A percentile compares a stretch with the other conserved stretches of the same genome.
These are phyloP conservation scores for Mucor plumbeus DNA, from an alignment of 371 early-diverging fungal species.

Conservation along the genomic window DNA sequence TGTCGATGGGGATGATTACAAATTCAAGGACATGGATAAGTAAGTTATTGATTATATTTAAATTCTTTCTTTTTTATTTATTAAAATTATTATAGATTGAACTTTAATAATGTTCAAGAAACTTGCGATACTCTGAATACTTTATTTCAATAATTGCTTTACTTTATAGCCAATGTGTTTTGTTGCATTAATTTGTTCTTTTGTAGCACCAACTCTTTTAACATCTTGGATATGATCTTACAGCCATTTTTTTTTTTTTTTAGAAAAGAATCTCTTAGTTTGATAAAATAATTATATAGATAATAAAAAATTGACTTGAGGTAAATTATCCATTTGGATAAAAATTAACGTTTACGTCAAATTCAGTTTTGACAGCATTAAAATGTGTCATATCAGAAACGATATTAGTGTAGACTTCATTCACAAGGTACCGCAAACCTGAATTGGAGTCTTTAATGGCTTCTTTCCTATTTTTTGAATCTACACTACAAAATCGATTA, in stretches of 20 bases:
- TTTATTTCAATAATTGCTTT: conserved; percentile 5
- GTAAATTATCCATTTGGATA: background rate
- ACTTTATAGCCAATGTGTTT: conserved; percentile 3
- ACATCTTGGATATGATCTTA: conserved; percentile 10
- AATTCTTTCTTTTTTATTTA: background rate
- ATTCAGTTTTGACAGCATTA: conserved; percentile 2
- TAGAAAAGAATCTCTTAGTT: too few relatives aligned
- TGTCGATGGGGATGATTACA: conserved; percentile 29
- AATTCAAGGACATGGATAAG: conserved; percentile 25
- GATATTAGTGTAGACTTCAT: conserved; percentile 7
- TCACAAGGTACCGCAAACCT: conserved; percentile 7
- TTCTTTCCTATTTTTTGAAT: background rate
- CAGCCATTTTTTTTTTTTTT: background rate
- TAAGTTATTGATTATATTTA: background rate
- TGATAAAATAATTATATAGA: background rate
- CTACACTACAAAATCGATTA: background rate
- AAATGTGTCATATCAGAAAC: conserved; percentile 14
- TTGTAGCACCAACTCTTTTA: conserved; percentile 12
- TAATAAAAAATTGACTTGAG: background rate
- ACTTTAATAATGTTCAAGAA: conserved; percentile 11
- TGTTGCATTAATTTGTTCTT: conserved; percentile 8
- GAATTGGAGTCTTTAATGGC: background rate
- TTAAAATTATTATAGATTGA: conserved; percentile 7
- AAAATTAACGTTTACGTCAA: conserved; percentile 9
- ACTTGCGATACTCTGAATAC: conserved; percentile 4